These are phyloP conservation scores for Myxozyma udenii DNA, from an alignment of 805 yeast species.

Conservation along the genomic window DNA sequence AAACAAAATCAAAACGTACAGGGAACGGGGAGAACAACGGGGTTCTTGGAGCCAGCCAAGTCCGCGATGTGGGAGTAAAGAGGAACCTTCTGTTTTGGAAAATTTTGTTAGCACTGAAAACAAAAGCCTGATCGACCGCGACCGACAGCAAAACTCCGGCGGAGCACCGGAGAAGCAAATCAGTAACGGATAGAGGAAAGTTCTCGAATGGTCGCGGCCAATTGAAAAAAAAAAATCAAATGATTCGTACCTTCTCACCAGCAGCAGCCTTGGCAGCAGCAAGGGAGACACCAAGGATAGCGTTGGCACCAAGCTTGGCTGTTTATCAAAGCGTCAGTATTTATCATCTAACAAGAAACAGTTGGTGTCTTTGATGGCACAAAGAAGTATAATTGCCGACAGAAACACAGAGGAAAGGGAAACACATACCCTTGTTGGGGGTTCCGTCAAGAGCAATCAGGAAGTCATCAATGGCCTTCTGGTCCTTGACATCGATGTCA, in stretches of 20 bases:
- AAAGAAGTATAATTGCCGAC: too few relatives aligned
- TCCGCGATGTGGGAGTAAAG: constrained; percentile 88
- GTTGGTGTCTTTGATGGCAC: not conserved
- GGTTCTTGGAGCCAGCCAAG: constrained; percentile 69
- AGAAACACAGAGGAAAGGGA: not conserved
- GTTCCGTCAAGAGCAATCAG: constrained; percentile 89
- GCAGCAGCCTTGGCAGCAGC: constrained; percentile 99
- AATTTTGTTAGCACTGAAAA: too few relatives aligned
- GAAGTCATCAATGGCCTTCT: constrained; percentile 82
- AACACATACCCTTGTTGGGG: constrained; percentile 68
- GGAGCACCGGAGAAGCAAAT: not conserved
- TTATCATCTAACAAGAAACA: too few relatives aligned
- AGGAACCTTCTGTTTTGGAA: constrained; percentile 58
- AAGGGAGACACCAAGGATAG: constrained; percentile 95
- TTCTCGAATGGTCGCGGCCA: not conserved
- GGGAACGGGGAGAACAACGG: constrained; percentile 97
- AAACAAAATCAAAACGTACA: constrained; percentile 23
- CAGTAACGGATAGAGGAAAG: not conserved
- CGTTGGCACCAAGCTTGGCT: constrained; percentile 93
- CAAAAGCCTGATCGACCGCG: not conserved
- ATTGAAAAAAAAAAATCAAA: not conserved
- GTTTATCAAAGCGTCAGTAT: not conserved
- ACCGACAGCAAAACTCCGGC: not conserved
- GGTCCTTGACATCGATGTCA: constrained; percentile 79
- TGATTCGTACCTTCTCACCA: constrained; percentile 59